phyloP scores from a whole-genome alignment of 2,329 filamentous ascomycete genomes.

The Sclerotinia subarctica region DNA sequence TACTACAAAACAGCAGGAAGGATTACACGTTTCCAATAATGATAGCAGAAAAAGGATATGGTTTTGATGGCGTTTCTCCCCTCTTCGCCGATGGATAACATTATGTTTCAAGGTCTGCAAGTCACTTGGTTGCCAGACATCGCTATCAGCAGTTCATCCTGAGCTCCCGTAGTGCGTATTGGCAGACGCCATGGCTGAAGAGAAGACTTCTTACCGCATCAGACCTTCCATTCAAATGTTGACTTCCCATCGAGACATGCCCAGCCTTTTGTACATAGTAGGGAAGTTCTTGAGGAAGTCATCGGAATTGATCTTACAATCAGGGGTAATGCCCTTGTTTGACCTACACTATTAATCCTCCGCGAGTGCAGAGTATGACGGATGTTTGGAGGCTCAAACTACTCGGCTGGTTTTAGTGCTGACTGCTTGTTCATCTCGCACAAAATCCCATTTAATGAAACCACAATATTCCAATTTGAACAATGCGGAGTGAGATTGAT shows the following conservation, averaged over 20 bases:
- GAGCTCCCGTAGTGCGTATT: neutral
- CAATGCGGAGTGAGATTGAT: conserved; percentile 9
- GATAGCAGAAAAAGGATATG: neutral
- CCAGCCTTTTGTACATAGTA: neutral
- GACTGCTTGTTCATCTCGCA: neutral
- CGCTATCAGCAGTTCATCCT: neutral
- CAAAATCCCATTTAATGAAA: neutral
- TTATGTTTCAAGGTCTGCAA: neutral
- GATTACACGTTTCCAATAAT: neutral
- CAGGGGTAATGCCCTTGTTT: neutral
- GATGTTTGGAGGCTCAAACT: neutral
- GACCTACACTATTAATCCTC: neutral
- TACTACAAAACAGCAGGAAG: neutral
- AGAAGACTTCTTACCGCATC: neutral
- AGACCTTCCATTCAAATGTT: neutral
- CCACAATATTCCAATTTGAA: neutral
- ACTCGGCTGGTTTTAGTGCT: neutral
- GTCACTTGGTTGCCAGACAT: conserved; percentile 6
- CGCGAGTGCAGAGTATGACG: conserved; percentile 1
- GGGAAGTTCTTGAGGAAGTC: neutral
- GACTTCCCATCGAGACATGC: neutral
- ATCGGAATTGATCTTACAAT: neutral
- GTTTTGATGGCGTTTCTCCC: neutral
- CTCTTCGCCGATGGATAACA: neutral
- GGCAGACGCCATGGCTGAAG: neutral